Evolutionary conservation across 2,329 filamentous ascomycete species (phyloP).

Genomic region (Xylariaceae sp.): DNA sequence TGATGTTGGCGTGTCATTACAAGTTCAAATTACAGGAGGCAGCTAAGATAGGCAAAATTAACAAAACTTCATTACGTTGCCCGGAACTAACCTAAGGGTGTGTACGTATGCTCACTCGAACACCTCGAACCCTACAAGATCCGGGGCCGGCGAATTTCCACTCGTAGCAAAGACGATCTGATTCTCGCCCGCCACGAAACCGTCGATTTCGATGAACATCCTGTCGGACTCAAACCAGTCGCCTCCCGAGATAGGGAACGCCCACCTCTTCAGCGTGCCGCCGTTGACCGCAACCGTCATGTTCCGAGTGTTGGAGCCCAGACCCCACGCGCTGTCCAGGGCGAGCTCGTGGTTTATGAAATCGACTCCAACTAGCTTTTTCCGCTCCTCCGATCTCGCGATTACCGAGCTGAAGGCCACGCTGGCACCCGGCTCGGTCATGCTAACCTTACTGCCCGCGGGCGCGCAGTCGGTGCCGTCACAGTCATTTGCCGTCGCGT

Average conservation of each 20-base stretch:
- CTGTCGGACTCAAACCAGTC: conserved; percentile 55
- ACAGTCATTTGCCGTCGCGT: conserved; percentile 41
- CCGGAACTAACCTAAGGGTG: no score
- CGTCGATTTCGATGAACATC: conserved; percentile 47
- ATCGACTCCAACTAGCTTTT: conserved; percentile 49
- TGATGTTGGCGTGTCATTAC: no score
- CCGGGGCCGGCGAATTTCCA: conserved; percentile 40
- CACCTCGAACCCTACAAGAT: conserved; percentile 48
- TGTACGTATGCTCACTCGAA: conserved; percentile 31
- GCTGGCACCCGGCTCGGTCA: conserved; percentile 39
- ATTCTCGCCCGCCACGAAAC: conserved; percentile 47
- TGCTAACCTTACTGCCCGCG: conserved; percentile 45
- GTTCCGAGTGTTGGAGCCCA: conserved; percentile 52
- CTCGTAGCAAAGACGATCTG: conserved; percentile 40
- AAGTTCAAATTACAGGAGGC: no score
- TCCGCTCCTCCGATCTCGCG: conserved; percentile 34
- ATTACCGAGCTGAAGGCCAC: conserved; percentile 41
- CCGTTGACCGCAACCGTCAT: conserved; percentile 53
- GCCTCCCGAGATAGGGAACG: conserved; percentile 52
- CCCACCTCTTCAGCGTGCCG: conserved; percentile 45
- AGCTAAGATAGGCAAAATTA: no score
- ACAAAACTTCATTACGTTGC: no score
- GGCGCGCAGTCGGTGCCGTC: conserved; percentile 45
- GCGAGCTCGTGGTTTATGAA: conserved; percentile 57
- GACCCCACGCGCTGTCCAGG: conserved; percentile 45